phyloP scores from a whole-genome alignment of 2,329 filamentous ascomycete genomes.

The Aaosphaeria pasadenensis region DNA sequence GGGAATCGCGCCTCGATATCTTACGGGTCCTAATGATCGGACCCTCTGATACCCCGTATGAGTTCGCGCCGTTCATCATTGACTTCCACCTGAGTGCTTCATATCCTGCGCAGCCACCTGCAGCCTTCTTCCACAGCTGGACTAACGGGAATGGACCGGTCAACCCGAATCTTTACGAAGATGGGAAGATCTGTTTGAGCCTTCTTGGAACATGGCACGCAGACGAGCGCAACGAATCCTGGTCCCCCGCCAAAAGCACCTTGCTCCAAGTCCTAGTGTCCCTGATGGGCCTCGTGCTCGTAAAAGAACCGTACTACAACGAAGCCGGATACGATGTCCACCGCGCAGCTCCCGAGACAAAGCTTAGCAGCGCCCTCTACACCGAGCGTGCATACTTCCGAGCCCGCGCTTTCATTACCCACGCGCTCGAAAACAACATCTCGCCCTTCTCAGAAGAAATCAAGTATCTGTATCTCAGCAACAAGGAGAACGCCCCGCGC shows the following conservation, averaged over 20 bases:
- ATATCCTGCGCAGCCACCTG: conserved; percentile 54
- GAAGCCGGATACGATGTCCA: conserved; percentile 60
- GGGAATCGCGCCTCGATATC: conserved; percentile 58
- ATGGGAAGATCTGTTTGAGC: conserved; percentile 60
- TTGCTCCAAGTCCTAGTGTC: conserved; percentile 58
- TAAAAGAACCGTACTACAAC: conserved; percentile 61
- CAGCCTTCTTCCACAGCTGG: conserved; percentile 60
- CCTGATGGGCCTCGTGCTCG: conserved; percentile 56
- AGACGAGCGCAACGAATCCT: conserved; percentile 51
- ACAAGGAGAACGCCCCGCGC: conserved; percentile 30
- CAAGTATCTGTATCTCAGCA: conserved; percentile 48
- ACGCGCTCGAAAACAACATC: conserved; percentile 42
- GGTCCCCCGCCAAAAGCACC: conserved; percentile 53
- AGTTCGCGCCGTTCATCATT: conserved; percentile 59
- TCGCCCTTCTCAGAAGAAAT: conserved; percentile 52
- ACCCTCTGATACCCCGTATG: conserved; percentile 59
- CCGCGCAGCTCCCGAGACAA: conserved; percentile 45
- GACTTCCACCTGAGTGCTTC: conserved; percentile 52
- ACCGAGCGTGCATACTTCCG: conserved; percentile 55
- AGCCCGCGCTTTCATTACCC: conserved; percentile 50
- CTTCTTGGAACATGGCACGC: conserved; percentile 60
- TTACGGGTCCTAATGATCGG: conserved; percentile 58
- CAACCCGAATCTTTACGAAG: conserved; percentile 63
- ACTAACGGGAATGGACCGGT: conserved; percentile 51
- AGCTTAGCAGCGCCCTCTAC: conserved; percentile 48